These are phyloP conservation scores for Aspergillus affinis DNA, from an alignment of 495 filamentous ascomycete species.

Conservation along the genomic window DNA sequence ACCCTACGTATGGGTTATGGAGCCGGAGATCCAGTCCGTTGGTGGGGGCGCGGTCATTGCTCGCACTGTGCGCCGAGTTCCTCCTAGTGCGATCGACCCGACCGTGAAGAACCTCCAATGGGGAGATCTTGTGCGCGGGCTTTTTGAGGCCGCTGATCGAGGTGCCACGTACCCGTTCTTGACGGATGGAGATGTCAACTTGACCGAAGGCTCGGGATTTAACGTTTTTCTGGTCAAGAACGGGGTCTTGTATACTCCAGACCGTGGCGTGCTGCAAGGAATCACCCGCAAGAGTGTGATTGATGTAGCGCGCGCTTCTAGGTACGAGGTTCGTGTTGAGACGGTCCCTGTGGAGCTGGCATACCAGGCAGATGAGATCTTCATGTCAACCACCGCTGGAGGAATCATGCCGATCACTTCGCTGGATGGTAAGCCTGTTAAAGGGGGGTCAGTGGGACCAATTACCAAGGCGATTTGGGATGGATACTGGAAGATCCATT, in stretches of 20 bases:
- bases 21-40: conserved; percentile 28
- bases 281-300: conserved; percentile 34
- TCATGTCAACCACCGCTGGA: conserved; percentile 39
- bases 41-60: conserved; percentile 38
- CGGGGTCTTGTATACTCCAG: conserved; percentile 28
- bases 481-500: conserved; percentile 38
- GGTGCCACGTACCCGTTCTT: conserved; percentile 34
- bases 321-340: conserved; percentile 25
- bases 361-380: conserved; percentile 33
- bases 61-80: conserved; percentile 33
- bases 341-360: conserved; percentile 28
- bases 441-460: conserved; percentile 31
- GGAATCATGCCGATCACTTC: conserved; percentile 39
- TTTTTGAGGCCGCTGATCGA: conserved; percentile 30
- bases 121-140: conserved; percentile 36
- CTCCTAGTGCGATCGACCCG: conserved; percentile 35
- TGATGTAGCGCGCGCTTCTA: conserved; percentile 25
- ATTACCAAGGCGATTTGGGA: conserved; percentile 41
- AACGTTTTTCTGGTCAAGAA: conserved; percentile 32
- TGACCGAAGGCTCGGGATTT: conserved; percentile 32
- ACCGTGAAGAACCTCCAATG: conserved; percentile 44
- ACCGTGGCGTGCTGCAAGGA: conserved; percentile 34
- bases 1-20: conserved; percentile 41
- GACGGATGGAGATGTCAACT: conserved; percentile 34
- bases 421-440: conserved; percentile 35